Evolutionary conservation across 1,284 basidiomycete genomes (phyloP).

Genomic region (Apiotrichum mycotoxinovorans): DNA sequence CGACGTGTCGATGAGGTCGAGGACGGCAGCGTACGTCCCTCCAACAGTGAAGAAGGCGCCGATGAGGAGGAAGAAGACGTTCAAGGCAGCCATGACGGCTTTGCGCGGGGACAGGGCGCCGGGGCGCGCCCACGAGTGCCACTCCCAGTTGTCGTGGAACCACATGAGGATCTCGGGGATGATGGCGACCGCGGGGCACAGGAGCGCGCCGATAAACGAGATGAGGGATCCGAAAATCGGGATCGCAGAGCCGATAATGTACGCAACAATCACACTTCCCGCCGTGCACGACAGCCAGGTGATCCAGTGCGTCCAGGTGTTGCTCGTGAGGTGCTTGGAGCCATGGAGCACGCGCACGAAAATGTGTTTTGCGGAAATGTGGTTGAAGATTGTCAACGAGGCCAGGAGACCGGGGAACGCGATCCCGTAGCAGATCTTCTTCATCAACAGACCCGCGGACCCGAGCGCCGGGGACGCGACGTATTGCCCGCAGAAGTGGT

Average conservation of each 20-base stretch:
- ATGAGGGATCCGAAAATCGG: constrained; percentile 30
- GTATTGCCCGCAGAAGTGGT: constrained; percentile 30
- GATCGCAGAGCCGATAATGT: constrained; percentile 26
- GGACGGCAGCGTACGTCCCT: constrained; percentile 30
- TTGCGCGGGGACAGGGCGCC: constrained; percentile 16
- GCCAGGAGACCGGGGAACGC: constrained; percentile 38
- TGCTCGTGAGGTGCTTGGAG: constrained; percentile 33
- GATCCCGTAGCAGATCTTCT: constrained; percentile 45
- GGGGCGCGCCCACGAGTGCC: constrained; percentile 6
- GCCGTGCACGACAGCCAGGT: constrained; percentile 34
- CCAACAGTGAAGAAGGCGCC: constrained; percentile 27
- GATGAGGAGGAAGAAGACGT: constrained; percentile 31
- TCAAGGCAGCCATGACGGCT: constrained; percentile 18
- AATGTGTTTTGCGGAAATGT: constrained; percentile 24
- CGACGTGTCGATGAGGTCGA: constrained; percentile 23
- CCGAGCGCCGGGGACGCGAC: constrained; percentile 38
- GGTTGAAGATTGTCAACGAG: constrained; percentile 14
- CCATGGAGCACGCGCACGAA: constrained; percentile 40
- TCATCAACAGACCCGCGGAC: constrained; percentile 25
- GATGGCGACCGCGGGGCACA: constrained; percentile 20
- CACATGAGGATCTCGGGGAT: constrained; percentile 33
- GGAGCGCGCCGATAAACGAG: constrained; percentile 30
- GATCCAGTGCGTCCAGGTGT: constrained; percentile 33
- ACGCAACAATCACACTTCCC: constrained; percentile 21
- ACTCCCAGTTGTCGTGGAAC: constrained; percentile 27